phyloP scores from a whole-genome alignment of 2,329 filamentous ascomycete genomes.

The Aureobasidium musti region DNA sequence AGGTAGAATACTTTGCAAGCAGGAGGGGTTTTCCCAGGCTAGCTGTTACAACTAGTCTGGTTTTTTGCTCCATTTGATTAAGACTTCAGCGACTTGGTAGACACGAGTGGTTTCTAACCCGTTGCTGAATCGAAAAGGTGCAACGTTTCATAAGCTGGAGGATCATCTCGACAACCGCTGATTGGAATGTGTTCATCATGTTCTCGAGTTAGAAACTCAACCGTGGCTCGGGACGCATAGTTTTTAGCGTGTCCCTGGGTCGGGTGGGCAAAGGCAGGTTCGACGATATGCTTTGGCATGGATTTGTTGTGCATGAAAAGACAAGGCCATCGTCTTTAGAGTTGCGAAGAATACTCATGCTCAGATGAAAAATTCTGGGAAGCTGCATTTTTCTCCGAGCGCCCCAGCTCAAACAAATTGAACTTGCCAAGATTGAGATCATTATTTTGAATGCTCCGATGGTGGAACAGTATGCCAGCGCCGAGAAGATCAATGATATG shows the following conservation, averaged over 20 bases:
- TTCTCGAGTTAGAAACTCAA: background rate
- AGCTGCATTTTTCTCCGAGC: background rate
- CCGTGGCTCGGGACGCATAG: background rate
- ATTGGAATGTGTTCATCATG: background rate
- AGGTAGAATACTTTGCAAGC: background rate
- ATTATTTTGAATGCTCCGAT: background rate
- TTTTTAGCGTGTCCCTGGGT: background rate
- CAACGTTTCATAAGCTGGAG: background rate
- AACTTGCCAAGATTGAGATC: background rate
- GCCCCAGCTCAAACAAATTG: background rate
- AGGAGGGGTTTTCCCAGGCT: background rate
- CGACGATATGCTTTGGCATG: background rate
- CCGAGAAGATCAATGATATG: background rate
- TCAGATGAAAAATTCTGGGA: background rate
- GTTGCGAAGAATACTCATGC: too few species aligned
- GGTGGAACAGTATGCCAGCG: background rate
- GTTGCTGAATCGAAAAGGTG: background rate
- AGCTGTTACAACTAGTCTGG: background rate
- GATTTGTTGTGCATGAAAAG: background rate
- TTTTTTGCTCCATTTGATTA: background rate
- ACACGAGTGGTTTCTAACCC: background rate
- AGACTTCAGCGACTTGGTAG: too few species aligned
- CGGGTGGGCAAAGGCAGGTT: background rate
- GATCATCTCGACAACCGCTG: background rate
- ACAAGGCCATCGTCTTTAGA: background rate